Evolutionary conservation across 306 rosid species (phyloP).

Genomic region (Crotalaria pallida): DNA sequence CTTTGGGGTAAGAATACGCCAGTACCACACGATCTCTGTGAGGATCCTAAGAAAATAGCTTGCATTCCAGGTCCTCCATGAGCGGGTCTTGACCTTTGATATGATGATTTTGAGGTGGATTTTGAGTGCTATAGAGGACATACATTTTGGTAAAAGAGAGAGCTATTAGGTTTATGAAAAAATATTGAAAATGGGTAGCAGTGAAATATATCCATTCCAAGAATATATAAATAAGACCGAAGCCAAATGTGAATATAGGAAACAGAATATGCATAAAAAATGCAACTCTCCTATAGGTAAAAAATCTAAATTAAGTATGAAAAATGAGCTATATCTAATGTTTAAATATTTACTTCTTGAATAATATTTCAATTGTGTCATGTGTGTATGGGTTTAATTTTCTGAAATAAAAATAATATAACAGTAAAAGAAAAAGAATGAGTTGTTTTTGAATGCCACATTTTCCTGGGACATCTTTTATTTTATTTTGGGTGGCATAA

Average conservation of each 20-base stretch:
- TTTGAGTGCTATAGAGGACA: constrained; percentile 25
- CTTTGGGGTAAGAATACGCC: constrained; percentile 82
- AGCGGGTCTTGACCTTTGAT: constrained; percentile 25
- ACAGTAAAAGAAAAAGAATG: too few species aligned
- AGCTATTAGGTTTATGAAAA: background rate
- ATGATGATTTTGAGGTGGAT: constrained; percentile 18
- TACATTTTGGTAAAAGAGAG: background rate
- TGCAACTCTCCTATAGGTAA: background rate
- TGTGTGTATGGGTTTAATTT: background rate
- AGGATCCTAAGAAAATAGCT: constrained; percentile 61
- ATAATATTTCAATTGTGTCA: too few species aligned
- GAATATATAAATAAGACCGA: background rate
- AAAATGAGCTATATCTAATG: too few species aligned
- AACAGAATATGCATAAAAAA: background rate
- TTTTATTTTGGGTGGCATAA: too few species aligned
- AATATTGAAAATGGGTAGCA: background rate
- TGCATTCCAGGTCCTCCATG: constrained; percentile 69
- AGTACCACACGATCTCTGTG: constrained; percentile 56
- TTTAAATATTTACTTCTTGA: background rate
- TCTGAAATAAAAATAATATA: too few species aligned
- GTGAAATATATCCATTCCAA: background rate
- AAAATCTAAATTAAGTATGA: too few species aligned
- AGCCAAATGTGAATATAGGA: background rate
- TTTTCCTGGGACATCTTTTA: too few species aligned
- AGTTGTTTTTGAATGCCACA: too few species aligned